Evolutionary conservation across 768 basidiomycete species (phyloP), one percentile per base, ranked within the genome.

Genomic region (Hericium alpestre): DNA sequence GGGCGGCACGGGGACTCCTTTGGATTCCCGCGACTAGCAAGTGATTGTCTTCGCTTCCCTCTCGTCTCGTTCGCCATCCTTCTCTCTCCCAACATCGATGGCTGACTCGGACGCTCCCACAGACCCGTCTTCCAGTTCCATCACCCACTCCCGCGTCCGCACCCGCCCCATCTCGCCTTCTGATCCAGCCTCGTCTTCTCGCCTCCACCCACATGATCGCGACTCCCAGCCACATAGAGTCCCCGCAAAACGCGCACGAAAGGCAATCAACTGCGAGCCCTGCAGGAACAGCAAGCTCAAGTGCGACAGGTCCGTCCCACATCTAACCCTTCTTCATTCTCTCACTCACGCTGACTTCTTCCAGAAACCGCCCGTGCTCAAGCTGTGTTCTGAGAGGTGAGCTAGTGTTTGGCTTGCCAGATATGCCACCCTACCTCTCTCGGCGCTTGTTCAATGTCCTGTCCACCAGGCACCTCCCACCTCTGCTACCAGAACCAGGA

Each of bases 181-280:
- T 7, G 52, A 46, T 22, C 38, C 53, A 2, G 9, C 20, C 56
- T 40, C 43, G 15, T 18, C 48, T 10, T 18, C 38, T 10, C 55
- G 38, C 32, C n/a, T 20, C 47, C 43, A 46, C 8, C 32, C 32
- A 10, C 43, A 46, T 20, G 49, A 51, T n/a, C 27, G 23, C 12
- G 49, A 37, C 22, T 11, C 49, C 9, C 22, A 25, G 23, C 49
- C 49, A 11, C 23, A 50, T 23, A 56, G 27, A 40, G 39, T 84
- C 0, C 86, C 87, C 2, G 82, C 87, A 22, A 92, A 91, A 70
- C 83, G 90, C 49, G 86, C 90, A 0, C 77, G 90, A 58, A 91
- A 91, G 66, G 88, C 90, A 16, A 90, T 92, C 63, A 92, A 92
- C 72, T 92, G 90, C 66, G 88, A 90, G 64, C 90, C 90, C 2